A percentile compares a stretch with the other conserved stretches of the same genome.
Conservation (phyloP, 1,284 basidiomycete species). For the Porogramme epimiltina region DNA sequence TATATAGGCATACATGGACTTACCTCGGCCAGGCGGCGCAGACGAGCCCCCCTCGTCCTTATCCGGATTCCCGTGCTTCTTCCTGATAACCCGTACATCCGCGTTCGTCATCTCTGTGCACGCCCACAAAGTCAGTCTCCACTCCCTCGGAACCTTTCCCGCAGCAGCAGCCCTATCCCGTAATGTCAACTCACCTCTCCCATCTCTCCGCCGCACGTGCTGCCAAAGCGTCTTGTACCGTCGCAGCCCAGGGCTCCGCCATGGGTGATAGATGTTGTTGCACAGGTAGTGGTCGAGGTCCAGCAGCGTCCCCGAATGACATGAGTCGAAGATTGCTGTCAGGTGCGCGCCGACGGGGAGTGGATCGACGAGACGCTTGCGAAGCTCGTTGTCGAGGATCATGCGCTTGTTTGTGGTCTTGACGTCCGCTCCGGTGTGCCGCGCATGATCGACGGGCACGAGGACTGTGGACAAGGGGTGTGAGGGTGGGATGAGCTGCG, state of each 20-base stretch:
- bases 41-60: not conserved
- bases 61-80: conserved; percentile 1
- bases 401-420: too few relatives aligned
- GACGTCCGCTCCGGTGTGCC: conserved; percentile 18
- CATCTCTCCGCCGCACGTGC: conserved; percentile 8
- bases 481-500: too few relatives aligned
- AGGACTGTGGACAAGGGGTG: conserved; percentile 4
- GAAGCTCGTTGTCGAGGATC: conserved; percentile 42
- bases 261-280: conserved; percentile 48
- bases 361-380: conserved; percentile 37
- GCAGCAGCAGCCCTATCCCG: not conserved
- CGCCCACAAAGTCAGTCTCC: not conserved
- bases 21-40: conserved; percentile 1
- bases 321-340: conserved; percentile 49
- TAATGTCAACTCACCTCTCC: conserved; percentile 3
- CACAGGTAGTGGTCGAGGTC: conserved; percentile 47
- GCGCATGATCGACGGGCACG: conserved; percentile 24
- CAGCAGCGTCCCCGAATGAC: conserved; percentile 47
- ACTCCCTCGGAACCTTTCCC: not conserved
- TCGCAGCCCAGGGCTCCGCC: conserved; percentile 43
- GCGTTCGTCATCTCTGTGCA: conserved; percentile 7
- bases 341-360: conserved; percentile 42
- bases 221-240: conserved; percentile 12
- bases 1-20: not conserved
- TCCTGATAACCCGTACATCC: conserved; percentile 4